Evolutionary conservation across 768 basidiomycete genomes (phyloP).

Genomic region (Tylopilus subfusipes): DNA sequence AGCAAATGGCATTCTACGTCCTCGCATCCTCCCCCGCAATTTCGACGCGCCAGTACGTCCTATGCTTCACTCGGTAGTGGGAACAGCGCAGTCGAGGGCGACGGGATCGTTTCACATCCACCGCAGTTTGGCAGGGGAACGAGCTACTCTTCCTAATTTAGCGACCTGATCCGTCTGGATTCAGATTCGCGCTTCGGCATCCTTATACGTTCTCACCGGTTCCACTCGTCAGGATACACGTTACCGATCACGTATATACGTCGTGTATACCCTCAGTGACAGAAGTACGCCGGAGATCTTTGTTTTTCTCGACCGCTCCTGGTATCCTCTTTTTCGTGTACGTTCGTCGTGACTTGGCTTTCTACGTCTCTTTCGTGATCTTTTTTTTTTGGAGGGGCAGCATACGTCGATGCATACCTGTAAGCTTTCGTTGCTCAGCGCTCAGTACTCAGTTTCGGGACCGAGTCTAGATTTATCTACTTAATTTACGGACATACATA

Average conservation of each 20-base stretch:
- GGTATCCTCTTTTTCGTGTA: background rate
- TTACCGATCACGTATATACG: background rate
- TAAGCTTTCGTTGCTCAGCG: background rate
- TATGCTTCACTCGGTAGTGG: slow-evolving; percentile 6
- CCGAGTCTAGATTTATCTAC: background rate
- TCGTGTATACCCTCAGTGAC: slow-evolving; percentile 6
- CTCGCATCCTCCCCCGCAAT: slow-evolving; percentile 17
- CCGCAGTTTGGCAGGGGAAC: slow-evolving; percentile 23
- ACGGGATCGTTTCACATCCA: background rate
- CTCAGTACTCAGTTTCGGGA: no score
- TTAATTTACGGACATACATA: background rate
- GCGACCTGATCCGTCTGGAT: background rate
- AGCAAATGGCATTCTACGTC: slow-evolving; percentile 25
- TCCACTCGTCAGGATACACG: background rate
- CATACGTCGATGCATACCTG: slow-evolving; percentile 3
- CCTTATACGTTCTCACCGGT: background rate
- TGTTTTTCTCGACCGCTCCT: background rate
- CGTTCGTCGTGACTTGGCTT: background rate
- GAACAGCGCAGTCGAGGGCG: background rate
- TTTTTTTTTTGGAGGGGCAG: background rate
- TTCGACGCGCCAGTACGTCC: slow-evolving; percentile 31
- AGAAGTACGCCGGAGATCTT: background rate
- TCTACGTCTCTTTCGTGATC: background rate
- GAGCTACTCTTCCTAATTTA: slow-evolving; percentile 22
- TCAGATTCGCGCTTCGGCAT: background rate